phyloP scores from a whole-genome alignment of 176 grass and related monocot species.

The Oryza brachyantha region DNA sequence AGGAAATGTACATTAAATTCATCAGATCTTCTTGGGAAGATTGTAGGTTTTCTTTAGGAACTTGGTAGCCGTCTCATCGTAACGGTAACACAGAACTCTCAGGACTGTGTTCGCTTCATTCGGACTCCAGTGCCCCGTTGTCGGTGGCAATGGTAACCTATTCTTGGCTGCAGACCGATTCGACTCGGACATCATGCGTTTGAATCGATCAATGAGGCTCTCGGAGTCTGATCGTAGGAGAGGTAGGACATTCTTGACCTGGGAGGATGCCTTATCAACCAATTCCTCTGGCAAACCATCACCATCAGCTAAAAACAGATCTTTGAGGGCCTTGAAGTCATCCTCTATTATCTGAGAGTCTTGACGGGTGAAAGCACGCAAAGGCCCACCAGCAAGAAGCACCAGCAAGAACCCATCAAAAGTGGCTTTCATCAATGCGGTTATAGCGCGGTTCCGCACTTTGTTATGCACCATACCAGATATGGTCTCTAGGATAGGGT shows the following conservation, averaged over 20 bases:
- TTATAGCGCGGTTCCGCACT: conserved; percentile 83
- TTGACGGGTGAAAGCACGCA: conserved; percentile 71
- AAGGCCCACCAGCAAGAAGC: conserved; percentile 82
- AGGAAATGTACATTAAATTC: conserved; percentile 37
- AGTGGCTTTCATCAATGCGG: conserved; percentile 86
- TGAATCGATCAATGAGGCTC: conserved; percentile 72
- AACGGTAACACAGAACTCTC: conserved; percentile 83
- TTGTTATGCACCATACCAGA: conserved; percentile 84
- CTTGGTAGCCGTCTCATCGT: conserved; percentile 79
- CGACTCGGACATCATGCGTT: conserved; percentile 56
- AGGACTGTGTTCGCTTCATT: conserved; percentile 85
- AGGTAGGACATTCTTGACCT: conserved; percentile 87
- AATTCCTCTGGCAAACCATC: conserved; percentile 93
- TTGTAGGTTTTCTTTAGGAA: conserved; percentile 98
- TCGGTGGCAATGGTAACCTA: conserved; percentile 64
- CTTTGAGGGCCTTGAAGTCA: conserved; percentile 77
- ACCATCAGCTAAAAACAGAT: conserved; percentile 82
- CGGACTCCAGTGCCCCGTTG: conserved; percentile 80
- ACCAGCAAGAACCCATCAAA: conserved; percentile 95
- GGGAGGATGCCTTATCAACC: conserved; percentile 83
- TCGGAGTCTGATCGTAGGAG: conserved; percentile 70
- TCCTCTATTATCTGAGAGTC: conserved; percentile 69
- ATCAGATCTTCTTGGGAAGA: conserved; percentile 86
- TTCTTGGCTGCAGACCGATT: conserved; percentile 51
- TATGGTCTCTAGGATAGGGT: conserved; percentile 80